Base-by-base conservation (phyloP, 768 basidiomycete species). In the Collybia nuda region DNA sequence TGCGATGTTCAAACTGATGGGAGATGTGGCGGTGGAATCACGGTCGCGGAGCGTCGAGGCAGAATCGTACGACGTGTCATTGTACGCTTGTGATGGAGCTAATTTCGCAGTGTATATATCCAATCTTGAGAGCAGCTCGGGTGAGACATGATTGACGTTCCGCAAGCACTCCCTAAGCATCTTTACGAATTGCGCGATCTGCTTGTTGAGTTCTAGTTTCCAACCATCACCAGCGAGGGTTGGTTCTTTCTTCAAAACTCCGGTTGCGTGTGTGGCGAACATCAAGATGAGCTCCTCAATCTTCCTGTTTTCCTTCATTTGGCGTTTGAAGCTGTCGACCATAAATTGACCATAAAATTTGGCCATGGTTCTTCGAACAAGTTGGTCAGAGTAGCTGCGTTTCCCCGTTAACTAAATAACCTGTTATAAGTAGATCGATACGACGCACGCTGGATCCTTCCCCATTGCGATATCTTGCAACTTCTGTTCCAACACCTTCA, bases 211-310 rank as follows among this genome's bases (percentile, higher is more conserved):
- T 65, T 95, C 92, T 40, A 84, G 64, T 65, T 98, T 98, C 95
- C 95, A 98, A 18, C 82, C 88, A 42, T 97, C 94, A 19, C 84
- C 88, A 14, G 79, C 79, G 1, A 94, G 73, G 2, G 88, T 79
- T 0, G 90, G 90, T 56, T 95, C 93, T 69, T 97, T 97, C 79
- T 86, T 89, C 52, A 98, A 78, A 7, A 91, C 83, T 22, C 82
- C 79, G 2, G 91, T 93, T 2, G 96, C 90, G 46, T 93, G 86
- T 1, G 94, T 90, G 9, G 95, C 95, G 61, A 98, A 98, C 79
- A 90, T 90, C 45, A 99, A 77, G 52, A 99, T 96, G 48, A 99
- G 86, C 56, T 98, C 94, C 70, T 99, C 97, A 35, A 98, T 91
- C 73, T 96, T 97, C 40, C 97, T 81, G 66, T 92, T 95, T 66